Evolutionary conservation across 306 rosid genomes (phyloP).

Genomic region (Quillaja saponaria): DNA sequence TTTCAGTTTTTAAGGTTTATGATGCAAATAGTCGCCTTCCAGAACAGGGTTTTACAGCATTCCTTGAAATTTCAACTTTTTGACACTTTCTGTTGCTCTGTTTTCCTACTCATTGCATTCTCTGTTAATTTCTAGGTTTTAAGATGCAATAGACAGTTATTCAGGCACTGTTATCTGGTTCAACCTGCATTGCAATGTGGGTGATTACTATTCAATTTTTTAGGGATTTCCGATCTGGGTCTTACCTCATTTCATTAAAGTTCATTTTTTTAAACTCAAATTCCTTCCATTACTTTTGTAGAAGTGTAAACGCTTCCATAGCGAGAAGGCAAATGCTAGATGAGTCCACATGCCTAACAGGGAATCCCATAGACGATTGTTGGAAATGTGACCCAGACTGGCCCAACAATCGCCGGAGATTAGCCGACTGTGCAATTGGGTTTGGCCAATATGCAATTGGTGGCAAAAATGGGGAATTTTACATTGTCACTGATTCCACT

Average conservation of each 20-base stretch:
- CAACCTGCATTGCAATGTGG: conserved; percentile 28
- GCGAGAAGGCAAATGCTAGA: conserved; percentile 65
- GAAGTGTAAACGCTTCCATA: conserved; percentile 85
- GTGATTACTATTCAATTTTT: conserved; percentile 2
- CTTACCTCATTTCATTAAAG: background rate
- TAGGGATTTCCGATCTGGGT: conserved; percentile 25
- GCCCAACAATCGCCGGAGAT: conserved; percentile 79
- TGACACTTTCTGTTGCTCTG: too few relatives aligned
- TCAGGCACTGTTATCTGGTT: background rate
- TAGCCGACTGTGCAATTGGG: conserved; percentile 92
- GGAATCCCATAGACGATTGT: conserved; percentile 95
- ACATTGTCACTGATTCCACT: conserved; percentile 75
- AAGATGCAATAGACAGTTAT: background rate
- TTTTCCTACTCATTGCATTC: too few relatives aligned
- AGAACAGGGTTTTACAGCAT: too few relatives aligned
- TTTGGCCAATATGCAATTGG: conserved; percentile 95
- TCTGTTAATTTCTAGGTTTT: too few relatives aligned
- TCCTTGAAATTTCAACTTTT: too few relatives aligned
- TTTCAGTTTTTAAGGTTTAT: conserved; percentile 19
- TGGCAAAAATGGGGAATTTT: conserved; percentile 80
- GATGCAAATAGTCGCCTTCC: too few relatives aligned
- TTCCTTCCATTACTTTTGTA: background rate
- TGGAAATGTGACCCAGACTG: conserved; percentile 98
- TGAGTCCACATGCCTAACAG: conserved; percentile 62
- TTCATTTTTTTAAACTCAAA: background rate